Conservation (phyloP, 768 basidiomycete genomes). For the Leccinellum rugosiceps region DNA sequence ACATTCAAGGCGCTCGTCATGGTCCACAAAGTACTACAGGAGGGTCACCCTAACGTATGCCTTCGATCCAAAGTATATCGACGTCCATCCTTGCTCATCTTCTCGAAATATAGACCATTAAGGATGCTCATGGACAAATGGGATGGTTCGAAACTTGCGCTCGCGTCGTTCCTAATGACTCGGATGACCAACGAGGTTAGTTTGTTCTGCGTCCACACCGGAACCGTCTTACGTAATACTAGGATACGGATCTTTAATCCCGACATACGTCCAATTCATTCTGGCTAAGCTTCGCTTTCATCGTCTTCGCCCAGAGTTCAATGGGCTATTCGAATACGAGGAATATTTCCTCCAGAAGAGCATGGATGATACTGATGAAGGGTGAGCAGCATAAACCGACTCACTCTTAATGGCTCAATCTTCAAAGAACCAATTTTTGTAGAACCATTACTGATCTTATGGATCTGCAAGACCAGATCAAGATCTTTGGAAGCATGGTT, state of each 20-base stretch:
- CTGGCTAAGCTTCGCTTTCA: constrained; percentile 95
- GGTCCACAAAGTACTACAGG: constrained; percentile 96
- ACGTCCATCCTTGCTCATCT: constrained; percentile 8
- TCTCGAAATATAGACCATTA: constrained; percentile 67
- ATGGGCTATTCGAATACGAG: constrained; percentile 98
- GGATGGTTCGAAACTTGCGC: constrained; percentile 98
- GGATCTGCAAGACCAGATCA: constrained; percentile 97
- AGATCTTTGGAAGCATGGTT: constrained; percentile 96
- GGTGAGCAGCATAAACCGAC: constrained; percentile 49
- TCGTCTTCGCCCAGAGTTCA: constrained; percentile 93
- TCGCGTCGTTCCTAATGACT: constrained; percentile 75
- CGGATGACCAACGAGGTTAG: constrained; percentile 76
- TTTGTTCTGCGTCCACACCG: neutral
- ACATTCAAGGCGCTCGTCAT: constrained; percentile 98
- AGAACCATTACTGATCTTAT: constrained; percentile 97
- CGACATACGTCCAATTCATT: constrained; percentile 97
- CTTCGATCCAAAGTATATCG: constrained; percentile 1
- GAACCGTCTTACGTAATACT: constrained; percentile 5
- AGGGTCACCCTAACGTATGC: constrained; percentile 89
- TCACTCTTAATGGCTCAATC: constrained; percentile 33
- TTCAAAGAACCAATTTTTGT: constrained; percentile 6
- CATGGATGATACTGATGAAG: constrained; percentile 97
- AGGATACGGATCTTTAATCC: constrained; percentile 94
- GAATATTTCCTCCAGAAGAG: constrained; percentile 97
- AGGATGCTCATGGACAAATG: constrained; percentile 92